Evolutionary conservation across 2,329 filamentous ascomycete genomes (phyloP).

Genomic region (Hawksworthiomyces lignivorus): DNA sequence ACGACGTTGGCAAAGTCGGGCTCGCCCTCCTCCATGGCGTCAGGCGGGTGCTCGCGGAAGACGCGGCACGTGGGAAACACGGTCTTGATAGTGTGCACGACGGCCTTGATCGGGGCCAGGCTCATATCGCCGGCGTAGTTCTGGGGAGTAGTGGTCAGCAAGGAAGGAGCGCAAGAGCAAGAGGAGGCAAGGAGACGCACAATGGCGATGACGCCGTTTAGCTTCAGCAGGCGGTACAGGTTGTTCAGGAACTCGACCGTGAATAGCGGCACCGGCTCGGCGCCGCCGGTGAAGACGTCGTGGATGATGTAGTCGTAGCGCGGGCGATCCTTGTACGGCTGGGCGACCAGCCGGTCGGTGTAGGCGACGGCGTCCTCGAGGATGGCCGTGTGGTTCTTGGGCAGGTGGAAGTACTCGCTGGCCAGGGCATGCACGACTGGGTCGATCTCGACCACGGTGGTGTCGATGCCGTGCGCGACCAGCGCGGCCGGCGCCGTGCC

Average conservation of each 20-base stretch:
- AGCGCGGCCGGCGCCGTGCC: conserved; percentile 85
- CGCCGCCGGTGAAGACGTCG: conserved; percentile 95
- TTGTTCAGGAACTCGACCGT: conserved; percentile 74
- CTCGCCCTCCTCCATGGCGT: conserved; percentile 39
- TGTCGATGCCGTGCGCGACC: conserved; percentile 80
- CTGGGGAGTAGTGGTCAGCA: conserved; percentile 32
- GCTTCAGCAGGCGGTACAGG: conserved; percentile 62
- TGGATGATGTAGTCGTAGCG: conserved; percentile 90
- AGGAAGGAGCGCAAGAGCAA: too few relatives aligned
- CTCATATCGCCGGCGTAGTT: conserved; percentile 91
- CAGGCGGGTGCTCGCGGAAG: conserved; percentile 67
- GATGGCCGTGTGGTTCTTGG: conserved; percentile 67
- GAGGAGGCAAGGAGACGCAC: conserved; percentile 41
- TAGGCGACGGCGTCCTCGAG: conserved; percentile 78
- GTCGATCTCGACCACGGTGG: conserved; percentile 92
- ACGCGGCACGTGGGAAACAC: conserved; percentile 88
- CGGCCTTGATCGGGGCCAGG: conserved; percentile 65
- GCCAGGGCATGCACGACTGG: conserved; percentile 82
- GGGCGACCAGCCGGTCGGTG: conserved; percentile 34
- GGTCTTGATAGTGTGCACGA: conserved; percentile 72
- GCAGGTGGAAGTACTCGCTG: conserved; percentile 71
- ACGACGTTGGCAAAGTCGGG: conserved; percentile 92
- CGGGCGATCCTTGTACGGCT: conserved; percentile 23
- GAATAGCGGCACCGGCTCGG: conserved; percentile 82
- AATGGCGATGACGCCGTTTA: conserved; percentile 79